Conservation (phyloP, 805 yeast species). For the Candida sphagnicola region DNA sequence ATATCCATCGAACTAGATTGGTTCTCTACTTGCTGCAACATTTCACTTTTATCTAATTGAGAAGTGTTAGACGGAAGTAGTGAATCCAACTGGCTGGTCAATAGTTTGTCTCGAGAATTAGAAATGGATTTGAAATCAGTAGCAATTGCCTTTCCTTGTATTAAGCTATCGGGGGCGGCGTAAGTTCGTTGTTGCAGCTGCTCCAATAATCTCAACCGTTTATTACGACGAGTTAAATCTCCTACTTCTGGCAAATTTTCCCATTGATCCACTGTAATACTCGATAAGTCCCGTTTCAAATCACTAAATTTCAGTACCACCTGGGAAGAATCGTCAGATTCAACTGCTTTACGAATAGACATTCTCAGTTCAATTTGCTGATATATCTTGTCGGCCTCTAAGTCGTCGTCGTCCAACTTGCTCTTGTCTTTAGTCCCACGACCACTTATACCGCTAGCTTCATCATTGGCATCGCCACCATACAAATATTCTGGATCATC, state of each 20-base stretch:
- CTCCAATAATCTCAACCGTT: constrained; percentile 60
- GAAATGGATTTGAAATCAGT: constrained; percentile 55
- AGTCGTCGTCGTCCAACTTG: constrained; percentile 50
- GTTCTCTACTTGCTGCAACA: neutral
- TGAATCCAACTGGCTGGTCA: constrained; percentile 51
- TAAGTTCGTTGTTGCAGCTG: constrained; percentile 67
- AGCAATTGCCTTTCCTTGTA: constrained; percentile 19
- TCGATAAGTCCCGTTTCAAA: constrained; percentile 57
- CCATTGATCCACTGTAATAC: constrained; percentile 74
- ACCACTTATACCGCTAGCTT: constrained; percentile 32
- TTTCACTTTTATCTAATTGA: constrained; percentile 14
- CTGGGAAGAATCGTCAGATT: constrained; percentile 9
- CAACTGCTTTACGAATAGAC: constrained; percentile 10
- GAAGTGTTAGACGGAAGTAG: constrained; percentile 10
- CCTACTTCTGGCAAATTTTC: constrained; percentile 78
- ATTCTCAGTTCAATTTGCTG: constrained; percentile 59
- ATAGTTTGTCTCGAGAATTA: constrained; percentile 57
- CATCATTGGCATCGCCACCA: constrained; percentile 19
- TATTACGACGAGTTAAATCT: constrained; percentile 78
- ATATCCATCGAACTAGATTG: constrained; percentile 1
- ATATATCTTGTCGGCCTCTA: constrained; percentile 74
- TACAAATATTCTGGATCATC: constrained; percentile 28
- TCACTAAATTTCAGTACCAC: constrained; percentile 53
- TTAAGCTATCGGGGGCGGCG: constrained; percentile 75
- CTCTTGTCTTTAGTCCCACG: constrained; percentile 42